phyloP scores from a whole-genome alignment of 106 monocot species.

The Dactylorhiza incarnata region DNA sequence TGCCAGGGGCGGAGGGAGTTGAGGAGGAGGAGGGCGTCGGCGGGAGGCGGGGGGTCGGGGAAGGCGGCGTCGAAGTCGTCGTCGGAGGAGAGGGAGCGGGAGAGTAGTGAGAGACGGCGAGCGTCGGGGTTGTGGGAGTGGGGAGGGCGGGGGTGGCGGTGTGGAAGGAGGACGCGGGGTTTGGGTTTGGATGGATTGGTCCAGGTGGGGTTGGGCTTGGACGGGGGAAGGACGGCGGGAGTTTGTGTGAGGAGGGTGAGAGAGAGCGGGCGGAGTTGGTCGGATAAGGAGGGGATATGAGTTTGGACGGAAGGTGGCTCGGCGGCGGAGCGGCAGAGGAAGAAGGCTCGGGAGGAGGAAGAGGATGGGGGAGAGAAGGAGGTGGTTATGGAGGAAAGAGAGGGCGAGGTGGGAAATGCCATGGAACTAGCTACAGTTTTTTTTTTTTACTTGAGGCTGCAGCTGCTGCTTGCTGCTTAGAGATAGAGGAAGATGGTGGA shows the following conservation, averaged over 20 bases:
- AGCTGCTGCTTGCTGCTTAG: not conserved
- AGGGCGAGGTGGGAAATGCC: conserved; percentile 1
- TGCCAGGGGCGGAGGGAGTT: conserved; percentile 49
- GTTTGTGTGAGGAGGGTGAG: conserved; percentile 46
- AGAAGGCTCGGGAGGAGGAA: not conserved
- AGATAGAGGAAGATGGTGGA: not conserved
- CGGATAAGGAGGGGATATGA: conserved; percentile 44
- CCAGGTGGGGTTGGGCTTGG: conserved; percentile 67
- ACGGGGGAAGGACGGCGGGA: not conserved
- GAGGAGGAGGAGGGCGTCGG: conserved; percentile 60
- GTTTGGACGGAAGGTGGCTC: conserved; percentile 6
- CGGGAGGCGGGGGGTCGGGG: conserved; percentile 18
- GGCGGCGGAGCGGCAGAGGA: conserved; percentile 18
- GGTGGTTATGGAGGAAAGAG: not conserved
- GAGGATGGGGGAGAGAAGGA: not conserved
- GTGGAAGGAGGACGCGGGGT: conserved; percentile 42
- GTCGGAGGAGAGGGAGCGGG: conserved; percentile 20
- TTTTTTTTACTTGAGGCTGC: too few species aligned
- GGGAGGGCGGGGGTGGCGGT: conserved; percentile 21
- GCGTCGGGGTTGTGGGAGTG: conserved; percentile 29
- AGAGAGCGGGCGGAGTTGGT: conserved; percentile 72
- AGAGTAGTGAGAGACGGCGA: conserved; percentile 16
- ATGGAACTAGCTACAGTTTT: too few species aligned
- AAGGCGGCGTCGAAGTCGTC: conserved; percentile 18
- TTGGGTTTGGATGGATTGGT: conserved; percentile 78